Base-by-base conservation (phyloP, 164 flowering plant genomes). In the Kingdonia uniflora region DNA sequence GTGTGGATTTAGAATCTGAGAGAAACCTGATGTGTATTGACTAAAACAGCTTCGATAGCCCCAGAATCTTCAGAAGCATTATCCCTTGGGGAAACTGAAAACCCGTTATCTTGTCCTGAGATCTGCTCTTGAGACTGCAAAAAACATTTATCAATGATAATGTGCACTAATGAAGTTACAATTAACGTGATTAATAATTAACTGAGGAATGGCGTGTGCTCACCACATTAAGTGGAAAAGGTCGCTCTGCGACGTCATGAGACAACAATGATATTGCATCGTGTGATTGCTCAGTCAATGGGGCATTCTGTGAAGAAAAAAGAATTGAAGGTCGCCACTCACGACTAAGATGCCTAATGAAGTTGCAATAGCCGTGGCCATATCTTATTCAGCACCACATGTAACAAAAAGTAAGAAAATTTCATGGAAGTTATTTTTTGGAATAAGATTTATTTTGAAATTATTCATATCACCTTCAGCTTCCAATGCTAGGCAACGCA, bases 291-390 rank as follows among this genome's bases (percentile, higher is more conserved):
- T 92, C 95, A 11, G 86, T 71, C 67, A 92, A 67, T 11, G 95
- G 96, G 48, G 98, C 85, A 78, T 73, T 85, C 98, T 91, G 72
- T 51, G n/a, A n/a, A n/a, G n/a, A n/a, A n/a, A n/a, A n/a, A n/a
- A n/a, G n/a, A n/a, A n/a, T n/a, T n/a, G n/a, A n/a, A n/a, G n/a
- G n/a, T n/a, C n/a, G n/a, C n/a, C n/a, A n/a, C n/a, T n/a, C n/a
- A n/a, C n/a, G n/a, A n/a, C n/a, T n/a, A n/a, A n/a, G n/a, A n/a
- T n/a, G n/a, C n/a, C n/a, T n/a, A n/a, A n/a, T n/a, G n/a, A n/a
- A n/a, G n/a, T n/a, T n/a, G n/a, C n/a, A n/a, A n/a, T n/a, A n/a
- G n/a, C n/a, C n/a, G n/a, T n/a, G n/a, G n/a, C n/a, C n/a, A n/a
- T n/a, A n/a, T n/a, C n/a, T n/a, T n/a, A n/a, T n/a, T n/a, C n/a